Base-by-base conservation (phyloP, 225 moss, liverwort and hornwort species). In the Pleurozium schreberi region DNA sequence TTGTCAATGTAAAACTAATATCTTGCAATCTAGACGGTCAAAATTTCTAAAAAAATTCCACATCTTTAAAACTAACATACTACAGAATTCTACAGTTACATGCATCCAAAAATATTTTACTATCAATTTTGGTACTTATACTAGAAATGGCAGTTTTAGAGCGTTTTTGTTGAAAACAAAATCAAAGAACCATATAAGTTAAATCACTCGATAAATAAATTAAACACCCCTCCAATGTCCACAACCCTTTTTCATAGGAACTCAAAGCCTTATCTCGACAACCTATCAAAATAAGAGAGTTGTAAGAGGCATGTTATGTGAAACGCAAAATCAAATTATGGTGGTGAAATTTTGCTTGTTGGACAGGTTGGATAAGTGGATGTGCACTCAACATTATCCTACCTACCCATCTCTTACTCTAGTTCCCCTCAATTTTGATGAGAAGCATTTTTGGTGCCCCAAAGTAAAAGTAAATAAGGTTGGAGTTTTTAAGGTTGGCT, bases 251-350 rank as follows among this genome's bases (percentile, higher is more conserved):
- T 77, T 77, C 1, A 25, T 38, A 0, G 38, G 1, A 55, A 10
- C 6, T 25, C 38, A 38, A 77, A 55, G 10, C 25, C 38, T 6
- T 38, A 2, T 14, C 23, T 55, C 25, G 25, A 53, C 36, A 25
- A 77, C 10, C 55, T 53, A 25, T 53, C 9, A 22, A n/a, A n/a
- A n/a, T 36, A 52, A 22, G 52, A 14, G 0, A 52, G 18, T 74
- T 30, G 6, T 1, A 18, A 0, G 13, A 50, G 8, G 34, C 50
- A 75, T 52, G 0, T 14, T 2, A 0, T 20, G 5, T 20, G n/a
- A 9, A 49, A 33, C 11, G 6, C 12, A 75, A 34, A 50, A 21
- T 33, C 4, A 34, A 20, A 75, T 21, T 5, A 52, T 34, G 1
- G 12, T 34, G 3, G 34, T 50, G 8, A 75, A 34, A 13, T 13